Evolutionary conservation across 768 basidiomycete genomes (phyloP), one percentile per base, ranked within the genome.

Genomic region (Neoboletus subvelutipes): DNA sequence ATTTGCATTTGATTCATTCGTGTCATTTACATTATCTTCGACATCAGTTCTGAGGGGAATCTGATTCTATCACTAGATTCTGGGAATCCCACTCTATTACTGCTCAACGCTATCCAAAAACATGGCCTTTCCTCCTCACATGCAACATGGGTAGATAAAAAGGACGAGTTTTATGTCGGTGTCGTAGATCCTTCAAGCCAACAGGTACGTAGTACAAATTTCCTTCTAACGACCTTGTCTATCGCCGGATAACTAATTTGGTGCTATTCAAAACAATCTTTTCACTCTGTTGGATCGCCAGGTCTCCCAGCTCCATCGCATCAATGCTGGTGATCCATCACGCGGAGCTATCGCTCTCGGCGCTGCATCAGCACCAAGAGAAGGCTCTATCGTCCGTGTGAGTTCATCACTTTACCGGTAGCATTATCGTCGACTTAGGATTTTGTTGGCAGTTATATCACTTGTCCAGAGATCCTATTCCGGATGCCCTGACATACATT

Each of bases 291-390:
- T 39, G 22, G 12, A 33, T 29, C 51, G 36, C 10, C 51, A 85
- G 81, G 59, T 80, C 3, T 63, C 66, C 22, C 78, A 79, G 45
- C 74, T 86, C 39, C 81, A 81, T 63, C 78, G 73, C 53, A 84
- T 92, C 56, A 83, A 77, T 24, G 85, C 88, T 0, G 90, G 90
- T 4, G 88, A 87, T 64, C 88, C 87, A 2, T 83, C 83, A 17
- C 79, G 85, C 7, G 90, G 90, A 3, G 78, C 79, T 4, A 77
- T 91, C 15, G 82, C 89, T 1, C 73, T 92, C 1, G 81, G 83
- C 22, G 73, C 81, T 1, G 72, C 77, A 22, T 73, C 71, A 15
- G 80, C 85, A 3, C 87, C 86, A 2, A 62, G 61, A 4, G 64
- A 72, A 15, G 85, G 83, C n/a, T 72, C 79, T 8, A 57, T 63